A percentile compares a stretch with the other conserved stretches of the same genome.
Conservation (phyloP, 805 yeast species). For the Martiniozyma abietophila region DNA sequence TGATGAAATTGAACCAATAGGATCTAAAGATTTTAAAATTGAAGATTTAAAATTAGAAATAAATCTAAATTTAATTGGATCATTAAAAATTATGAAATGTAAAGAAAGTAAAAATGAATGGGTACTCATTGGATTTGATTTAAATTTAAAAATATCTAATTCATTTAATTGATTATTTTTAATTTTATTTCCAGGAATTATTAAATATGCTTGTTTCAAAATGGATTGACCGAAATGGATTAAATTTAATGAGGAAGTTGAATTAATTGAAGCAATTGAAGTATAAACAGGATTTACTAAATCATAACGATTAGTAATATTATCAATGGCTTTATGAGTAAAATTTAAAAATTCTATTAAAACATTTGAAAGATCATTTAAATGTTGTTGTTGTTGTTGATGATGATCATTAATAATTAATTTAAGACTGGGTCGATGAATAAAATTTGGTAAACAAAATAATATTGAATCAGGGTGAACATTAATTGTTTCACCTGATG, state of each 20-base stretch:
- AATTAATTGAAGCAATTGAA: too few relatives aligned
- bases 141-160: slow-evolving; percentile 9
- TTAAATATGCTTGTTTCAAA: too few relatives aligned
- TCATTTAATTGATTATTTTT: too few relatives aligned
- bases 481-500: slow-evolving; percentile 41
- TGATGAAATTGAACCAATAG: slow-evolving; percentile 14
- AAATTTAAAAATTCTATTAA: slow-evolving; percentile 11
- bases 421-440: too few relatives aligned
- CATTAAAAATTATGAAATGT: slow-evolving; percentile 18
- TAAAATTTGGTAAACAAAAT: slow-evolving; percentile 12
- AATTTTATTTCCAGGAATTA: too few relatives aligned
- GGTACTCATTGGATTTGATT: slow-evolving; percentile 8
- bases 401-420: too few relatives aligned
- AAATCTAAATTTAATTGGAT: slow-evolving; percentile 21
- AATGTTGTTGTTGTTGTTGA: background rate
- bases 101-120: slow-evolving; percentile 14
- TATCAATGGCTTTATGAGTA: too few relatives aligned
- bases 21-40: slow-evolving; percentile 14
- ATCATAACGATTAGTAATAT: too few relatives aligned
- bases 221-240: too few relatives aligned
- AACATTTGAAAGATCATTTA: slow-evolving; percentile 4
- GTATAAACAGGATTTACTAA: too few relatives aligned
- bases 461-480: slow-evolving; percentile 40
- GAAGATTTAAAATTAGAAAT: slow-evolving; percentile 9
- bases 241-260: too few relatives aligned